Conservation (phyloP, 2,329 filamentous ascomycete species). For the Amesomyces nigricolor region DNA sequence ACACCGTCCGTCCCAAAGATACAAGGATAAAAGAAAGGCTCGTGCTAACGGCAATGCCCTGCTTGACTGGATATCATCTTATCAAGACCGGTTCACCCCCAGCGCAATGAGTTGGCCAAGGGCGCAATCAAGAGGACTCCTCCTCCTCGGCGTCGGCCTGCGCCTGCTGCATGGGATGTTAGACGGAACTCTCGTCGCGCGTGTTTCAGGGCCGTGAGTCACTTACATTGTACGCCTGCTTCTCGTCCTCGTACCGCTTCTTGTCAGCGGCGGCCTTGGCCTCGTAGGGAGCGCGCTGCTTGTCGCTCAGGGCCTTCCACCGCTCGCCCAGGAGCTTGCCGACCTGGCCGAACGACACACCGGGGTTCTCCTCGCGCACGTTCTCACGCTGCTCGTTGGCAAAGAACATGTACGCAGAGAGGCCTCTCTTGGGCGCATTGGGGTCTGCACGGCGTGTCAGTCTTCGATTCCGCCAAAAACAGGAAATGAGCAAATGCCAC, state of each 20-base stretch:
- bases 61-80: constrained; percentile 20
- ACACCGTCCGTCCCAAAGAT: constrained; percentile 30
- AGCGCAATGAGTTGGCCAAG: constrained; percentile 27
- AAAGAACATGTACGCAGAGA: constrained; percentile 99
- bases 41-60: constrained; percentile 18
- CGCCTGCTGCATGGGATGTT: constrained; percentile 19
- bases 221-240: constrained; percentile 85
- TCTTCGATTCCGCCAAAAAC: not conserved
- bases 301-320: constrained; percentile 95
- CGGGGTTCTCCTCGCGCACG: constrained; percentile 96
- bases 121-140: constrained; percentile 41
- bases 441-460: constrained; percentile 56
- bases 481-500: not conserved
- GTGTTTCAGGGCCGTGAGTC: constrained; percentile 2
- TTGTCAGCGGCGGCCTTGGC: constrained; percentile 95
- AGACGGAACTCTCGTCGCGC: constrained; percentile 3
- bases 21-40: constrained; percentile 27
- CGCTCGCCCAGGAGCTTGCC: constrained; percentile 97
- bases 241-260: constrained; percentile 99
- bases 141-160: constrained; percentile 54
- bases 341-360: constrained; percentile 95
- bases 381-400: constrained; percentile 99
- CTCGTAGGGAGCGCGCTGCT: constrained; percentile 91
- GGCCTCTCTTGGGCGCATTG: constrained; percentile 97
- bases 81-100: constrained; percentile 24